phyloP scores from a whole-genome alignment of 2,329 filamentous ascomycete species.

The Diaporthe citri region DNA sequence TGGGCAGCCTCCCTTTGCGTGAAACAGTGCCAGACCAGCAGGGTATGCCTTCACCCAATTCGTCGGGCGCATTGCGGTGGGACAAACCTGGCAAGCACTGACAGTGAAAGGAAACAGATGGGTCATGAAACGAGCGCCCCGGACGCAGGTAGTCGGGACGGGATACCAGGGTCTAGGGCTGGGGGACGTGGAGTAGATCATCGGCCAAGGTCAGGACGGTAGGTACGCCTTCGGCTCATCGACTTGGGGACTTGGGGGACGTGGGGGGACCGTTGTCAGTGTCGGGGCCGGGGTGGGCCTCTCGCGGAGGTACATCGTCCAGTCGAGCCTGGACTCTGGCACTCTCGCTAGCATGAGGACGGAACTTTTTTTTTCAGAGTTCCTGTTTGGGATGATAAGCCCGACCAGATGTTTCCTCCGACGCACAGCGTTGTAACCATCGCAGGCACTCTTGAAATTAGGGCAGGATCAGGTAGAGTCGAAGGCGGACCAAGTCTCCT shows the following conservation, averaged over 20 bases:
- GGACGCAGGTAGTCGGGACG: slow-evolving; percentile 24
- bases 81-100: slow-evolving; percentile 26
- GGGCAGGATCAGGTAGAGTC: not conserved
- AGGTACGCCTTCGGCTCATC: slow-evolving; percentile 22
- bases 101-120: slow-evolving; percentile 28
- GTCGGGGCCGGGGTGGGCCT: slow-evolving; percentile 11
- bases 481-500: not conserved
- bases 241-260: slow-evolving; percentile 14
- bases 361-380: not conserved
- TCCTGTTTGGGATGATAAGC: not conserved
- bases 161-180: slow-evolving; percentile 18
- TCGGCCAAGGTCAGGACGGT: slow-evolving; percentile 24
- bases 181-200: slow-evolving; percentile 30
- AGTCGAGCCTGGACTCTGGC: slow-evolving; percentile 6
- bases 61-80: slow-evolving; percentile 2
- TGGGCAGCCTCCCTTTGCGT: slow-evolving; percentile 17
- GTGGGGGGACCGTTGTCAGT: slow-evolving; percentile 16
- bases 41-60: slow-evolving; percentile 28
- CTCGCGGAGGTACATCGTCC: not conserved
- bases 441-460: not conserved
- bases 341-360: slow-evolving; percentile 4
- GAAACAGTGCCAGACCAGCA: slow-evolving; percentile 31
- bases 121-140: slow-evolving; percentile 35
- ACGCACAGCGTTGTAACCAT: not conserved
- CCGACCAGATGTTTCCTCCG: not conserved